Evolutionary conservation across 768 basidiomycete genomes (phyloP).

Genomic region (Podaxis sp.): DNA sequence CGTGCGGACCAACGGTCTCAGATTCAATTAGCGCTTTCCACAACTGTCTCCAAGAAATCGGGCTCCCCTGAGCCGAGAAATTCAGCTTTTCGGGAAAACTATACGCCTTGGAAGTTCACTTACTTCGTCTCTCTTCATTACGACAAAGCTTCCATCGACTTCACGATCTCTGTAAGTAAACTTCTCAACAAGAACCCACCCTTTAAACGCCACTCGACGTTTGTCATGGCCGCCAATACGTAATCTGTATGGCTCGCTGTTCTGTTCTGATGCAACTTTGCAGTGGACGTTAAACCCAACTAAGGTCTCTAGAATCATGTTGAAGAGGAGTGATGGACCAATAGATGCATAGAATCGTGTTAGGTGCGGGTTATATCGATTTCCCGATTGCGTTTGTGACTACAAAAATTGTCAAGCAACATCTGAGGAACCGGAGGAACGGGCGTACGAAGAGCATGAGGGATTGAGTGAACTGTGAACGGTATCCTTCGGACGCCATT

Average conservation of each 20-base stretch:
- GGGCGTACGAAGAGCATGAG: slow-evolving; percentile 75
- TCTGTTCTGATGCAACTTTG: slow-evolving; percentile 27
- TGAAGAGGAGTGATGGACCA: slow-evolving; percentile 49
- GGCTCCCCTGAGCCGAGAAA: slow-evolving; percentile 14
- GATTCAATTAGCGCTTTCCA: slow-evolving; percentile 18
- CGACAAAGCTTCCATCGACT: slow-evolving; percentile 57
- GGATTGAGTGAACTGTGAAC: slow-evolving; percentile 77
- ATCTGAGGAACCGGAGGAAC: slow-evolving; percentile 12
- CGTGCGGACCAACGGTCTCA: slow-evolving; percentile 12
- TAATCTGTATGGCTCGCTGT: slow-evolving; percentile 29
- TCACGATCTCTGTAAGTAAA: slow-evolving; percentile 43
- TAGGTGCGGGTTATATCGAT: slow-evolving; percentile 68
- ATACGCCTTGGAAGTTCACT: slow-evolving; percentile 19
- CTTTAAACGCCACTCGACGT: slow-evolving; percentile 65
- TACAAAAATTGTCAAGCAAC: slow-evolving; percentile 25
- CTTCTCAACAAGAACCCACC: slow-evolving; percentile 70
- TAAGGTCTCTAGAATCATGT: slow-evolving; percentile 55
- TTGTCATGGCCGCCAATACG: slow-evolving; percentile 70
- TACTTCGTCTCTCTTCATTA: slow-evolving; percentile 71
- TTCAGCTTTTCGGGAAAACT: background rate
- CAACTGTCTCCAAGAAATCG: slow-evolving; percentile 19
- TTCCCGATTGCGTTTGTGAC: slow-evolving; percentile 82
- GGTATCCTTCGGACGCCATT: slow-evolving; percentile 54
- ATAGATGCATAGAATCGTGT: slow-evolving; percentile 78
- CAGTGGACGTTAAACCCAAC: slow-evolving; percentile 46